Conservation (phyloP, 306 rosid genomes). For the Rosa persica region DNA sequence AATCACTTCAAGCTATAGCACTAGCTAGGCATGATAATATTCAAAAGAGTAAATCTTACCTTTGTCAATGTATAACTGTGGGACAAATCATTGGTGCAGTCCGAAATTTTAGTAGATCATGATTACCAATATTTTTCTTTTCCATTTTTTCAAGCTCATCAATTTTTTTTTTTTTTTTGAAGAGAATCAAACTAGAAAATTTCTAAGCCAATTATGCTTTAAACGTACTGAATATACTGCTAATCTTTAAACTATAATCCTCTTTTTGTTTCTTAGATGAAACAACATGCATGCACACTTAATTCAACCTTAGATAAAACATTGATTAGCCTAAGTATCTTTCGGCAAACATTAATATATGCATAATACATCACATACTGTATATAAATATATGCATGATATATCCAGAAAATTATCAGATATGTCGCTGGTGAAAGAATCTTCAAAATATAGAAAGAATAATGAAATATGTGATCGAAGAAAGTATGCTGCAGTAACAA, state of each 20-base stretch:
- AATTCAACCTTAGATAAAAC: background rate
- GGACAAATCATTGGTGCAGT: background rate
- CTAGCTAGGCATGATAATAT: background rate
- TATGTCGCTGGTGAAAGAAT: background rate
- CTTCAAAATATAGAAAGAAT: background rate
- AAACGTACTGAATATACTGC: background rate
- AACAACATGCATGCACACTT: conserved; percentile 2
- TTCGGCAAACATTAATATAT: background rate
- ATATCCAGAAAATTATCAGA: background rate
- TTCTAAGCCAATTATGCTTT: background rate
- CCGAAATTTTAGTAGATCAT: background rate
- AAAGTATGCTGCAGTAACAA: background rate
- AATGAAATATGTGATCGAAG: background rate
- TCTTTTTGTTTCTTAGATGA: background rate
- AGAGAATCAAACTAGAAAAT: background rate
- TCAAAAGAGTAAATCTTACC: background rate
- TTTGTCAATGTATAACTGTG: too few relatives aligned
- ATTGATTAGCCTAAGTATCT: background rate
- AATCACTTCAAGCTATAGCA: background rate
- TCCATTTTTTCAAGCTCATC: background rate
- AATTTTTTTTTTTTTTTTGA: too few relatives aligned
- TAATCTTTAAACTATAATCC: background rate
- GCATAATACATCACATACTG: background rate
- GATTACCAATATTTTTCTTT: too few relatives aligned
- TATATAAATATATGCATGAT: background rate